Base-by-base conservation (phyloP, 306 rosid species). In the Begonia masoniana region DNA sequence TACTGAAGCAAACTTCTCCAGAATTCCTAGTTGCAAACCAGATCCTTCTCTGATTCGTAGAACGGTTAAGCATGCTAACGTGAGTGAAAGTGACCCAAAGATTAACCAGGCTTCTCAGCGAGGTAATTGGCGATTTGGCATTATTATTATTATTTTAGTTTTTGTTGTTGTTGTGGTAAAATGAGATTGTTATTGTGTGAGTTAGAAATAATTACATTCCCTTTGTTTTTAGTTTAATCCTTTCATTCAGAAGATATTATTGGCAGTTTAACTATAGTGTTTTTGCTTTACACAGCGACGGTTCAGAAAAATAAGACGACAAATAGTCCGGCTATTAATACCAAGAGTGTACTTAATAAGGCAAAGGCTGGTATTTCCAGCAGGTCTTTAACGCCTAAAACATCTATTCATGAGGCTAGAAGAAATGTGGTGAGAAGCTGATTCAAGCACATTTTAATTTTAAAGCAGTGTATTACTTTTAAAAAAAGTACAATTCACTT, bases 371-470 rank as follows among this genome's bases (percentile, higher is more conserved):
- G 51, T 24, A 52, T 11, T 43, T 73, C 71, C 13, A 65, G 69
- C 45, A 85, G 78, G 60, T 53, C 65, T 50, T 64, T 75, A 45
- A 52, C 69, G 60, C 43, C 74, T 60, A 68, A 78, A 74, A 69
- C 71, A 62, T 51, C 74, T 59, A 23, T 71, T 56, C 70, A 55
- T 21, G 75, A 26, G 55, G 69, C 80, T 60, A 72, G 70, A 69
- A 85, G 78, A 67, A 65, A 65, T 65, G 68, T 58, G 82, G 97
- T 91, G 64, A 73, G 96, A 57, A 63, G 60, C 63, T 50, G 54
- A 51, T 71, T 31, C 39, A 31, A 31, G 24, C 4, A 31, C 39
- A 4, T 5, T 31, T 5, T 31, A 31, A 31, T 31, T 31, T 5
- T 31, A 31, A 31, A 31, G 39, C 39, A 31, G 39, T 7, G 39